Evolutionary conservation across 345 rosid genomes (phyloP).

Genomic region (Gossypium mustelinum): DNA sequence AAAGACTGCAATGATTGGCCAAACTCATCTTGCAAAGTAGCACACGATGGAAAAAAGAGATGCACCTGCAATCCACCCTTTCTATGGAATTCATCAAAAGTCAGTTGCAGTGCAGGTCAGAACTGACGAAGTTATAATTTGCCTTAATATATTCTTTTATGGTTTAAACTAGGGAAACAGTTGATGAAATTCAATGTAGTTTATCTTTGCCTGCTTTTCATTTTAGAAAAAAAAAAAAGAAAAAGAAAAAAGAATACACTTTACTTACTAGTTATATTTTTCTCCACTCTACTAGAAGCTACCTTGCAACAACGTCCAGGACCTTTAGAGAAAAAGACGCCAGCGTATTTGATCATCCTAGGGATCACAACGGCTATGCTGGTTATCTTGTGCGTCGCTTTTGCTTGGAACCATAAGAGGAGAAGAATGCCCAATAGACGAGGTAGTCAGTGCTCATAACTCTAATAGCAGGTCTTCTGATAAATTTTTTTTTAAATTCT

Average conservation of each 20-base stretch:
- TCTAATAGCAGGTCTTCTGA: background rate
- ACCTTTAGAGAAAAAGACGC: background rate
- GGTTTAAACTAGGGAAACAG: background rate
- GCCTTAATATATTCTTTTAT: background rate
- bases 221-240: background rate
- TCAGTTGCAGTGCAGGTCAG: background rate
- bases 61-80: background rate
- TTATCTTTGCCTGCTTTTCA: background rate
- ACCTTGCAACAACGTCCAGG: background rate
- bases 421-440: background rate
- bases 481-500: background rate
- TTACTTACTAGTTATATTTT: background rate
- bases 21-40: slow-evolving; percentile 8
- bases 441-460: slow-evolving; percentile 3
- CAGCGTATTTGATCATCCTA: background rate
- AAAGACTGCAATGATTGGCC: slow-evolving; percentile 9
- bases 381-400: slow-evolving; percentile 1
- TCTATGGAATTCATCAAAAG: background rate
- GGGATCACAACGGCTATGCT: background rate
- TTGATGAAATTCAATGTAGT: background rate
- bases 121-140: background rate
- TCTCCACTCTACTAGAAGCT: background rate
- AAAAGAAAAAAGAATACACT: no score
- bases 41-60: background rate
- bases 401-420: background rate